Conservation (phyloP, 371 early-diverging fungal genomes). For the Actinomucor elegans region DNA sequence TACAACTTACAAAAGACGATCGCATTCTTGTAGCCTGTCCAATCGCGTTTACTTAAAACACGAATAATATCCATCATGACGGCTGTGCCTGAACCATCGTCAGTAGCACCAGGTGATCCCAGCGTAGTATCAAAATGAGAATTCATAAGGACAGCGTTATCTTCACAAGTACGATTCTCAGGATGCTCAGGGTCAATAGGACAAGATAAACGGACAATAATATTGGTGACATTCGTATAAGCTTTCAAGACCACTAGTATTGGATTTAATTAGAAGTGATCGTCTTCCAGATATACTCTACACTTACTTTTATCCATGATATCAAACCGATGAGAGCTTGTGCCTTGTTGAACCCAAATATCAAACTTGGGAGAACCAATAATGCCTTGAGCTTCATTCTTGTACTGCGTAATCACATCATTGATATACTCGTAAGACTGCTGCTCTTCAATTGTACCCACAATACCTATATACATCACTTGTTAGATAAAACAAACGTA, state of each 20-base stretch:
- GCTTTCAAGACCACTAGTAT: conserved; percentile 61
- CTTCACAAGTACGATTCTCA: conserved; percentile 44
- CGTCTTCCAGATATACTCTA: neutral
- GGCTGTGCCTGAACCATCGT: conserved; percentile 71
- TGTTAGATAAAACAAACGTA: neutral
- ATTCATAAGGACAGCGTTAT: conserved; percentile 69
- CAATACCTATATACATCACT: conserved; percentile 35
- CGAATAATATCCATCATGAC: conserved; percentile 77
- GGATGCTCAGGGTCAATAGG: conserved; percentile 35
- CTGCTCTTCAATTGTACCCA: conserved; percentile 47
- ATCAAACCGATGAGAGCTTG: conserved; percentile 72
- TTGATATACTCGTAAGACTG: conserved; percentile 42
- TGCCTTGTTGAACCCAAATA: conserved; percentile 57
- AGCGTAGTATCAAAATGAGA: conserved; percentile 73
- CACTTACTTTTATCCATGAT: conserved; percentile 67
- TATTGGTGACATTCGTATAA: conserved; percentile 73
- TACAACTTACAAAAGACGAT: conserved; percentile 58
- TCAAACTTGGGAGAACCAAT: conserved; percentile 57
- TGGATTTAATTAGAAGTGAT: neutral
- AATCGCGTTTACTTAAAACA: conserved; percentile 53
- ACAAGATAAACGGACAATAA: conserved; percentile 72
- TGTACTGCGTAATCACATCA: conserved; percentile 27
- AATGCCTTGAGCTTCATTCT: conserved; percentile 33
- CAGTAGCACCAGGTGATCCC: conserved; percentile 62
- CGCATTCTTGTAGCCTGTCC: conserved; percentile 53